Conservation (phyloP, 2,329 filamentous ascomycete species). For the Sarocladiaceae sp. region DNA sequence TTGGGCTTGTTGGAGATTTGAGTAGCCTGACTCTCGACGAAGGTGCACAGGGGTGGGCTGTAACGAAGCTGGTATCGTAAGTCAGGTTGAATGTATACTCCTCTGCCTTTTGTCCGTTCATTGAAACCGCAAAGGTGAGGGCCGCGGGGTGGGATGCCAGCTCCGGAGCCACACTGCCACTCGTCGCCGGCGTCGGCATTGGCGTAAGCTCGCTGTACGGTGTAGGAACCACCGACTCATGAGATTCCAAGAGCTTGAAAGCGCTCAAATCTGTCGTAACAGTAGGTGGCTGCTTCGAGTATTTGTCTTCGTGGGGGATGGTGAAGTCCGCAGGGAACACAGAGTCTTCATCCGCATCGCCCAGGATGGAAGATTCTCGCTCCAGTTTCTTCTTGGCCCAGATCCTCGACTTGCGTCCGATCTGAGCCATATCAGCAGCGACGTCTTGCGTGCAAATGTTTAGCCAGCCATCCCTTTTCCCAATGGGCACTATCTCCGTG, state of each 20-base stretch:
- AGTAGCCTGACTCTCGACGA: conserved; percentile 51
- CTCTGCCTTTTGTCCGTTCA: conserved; percentile 33
- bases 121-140: conserved; percentile 27
- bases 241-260: conserved; percentile 40
- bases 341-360: conserved; percentile 46
- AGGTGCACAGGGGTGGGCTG: conserved; percentile 57
- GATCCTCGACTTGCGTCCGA: conserved; percentile 51
- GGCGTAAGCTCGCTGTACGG: conserved; percentile 34
- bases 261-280: conserved; percentile 43
- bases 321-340: conserved; percentile 57
- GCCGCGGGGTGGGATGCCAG: conserved; percentile 28
- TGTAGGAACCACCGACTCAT: conserved; percentile 38
- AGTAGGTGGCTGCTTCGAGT: conserved; percentile 40
- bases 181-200: conserved; percentile 27
- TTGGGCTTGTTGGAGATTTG: conserved; percentile 53
- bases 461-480: conserved; percentile 50
- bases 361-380: conserved; percentile 53
- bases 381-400: conserved; percentile 56
- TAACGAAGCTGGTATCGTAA: conserved; percentile 59
- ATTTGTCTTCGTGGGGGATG: conserved; percentile 51
- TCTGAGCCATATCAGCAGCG: conserved; percentile 40
- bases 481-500: conserved; percentile 49
- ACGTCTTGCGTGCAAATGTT: conserved; percentile 51
- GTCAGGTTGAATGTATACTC: conserved; percentile 39
- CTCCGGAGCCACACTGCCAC: conserved; percentile 26